Base-by-base conservation (phyloP, 2,329 filamentous ascomycete species). In the Beauveria pseudobassiana region DNA sequence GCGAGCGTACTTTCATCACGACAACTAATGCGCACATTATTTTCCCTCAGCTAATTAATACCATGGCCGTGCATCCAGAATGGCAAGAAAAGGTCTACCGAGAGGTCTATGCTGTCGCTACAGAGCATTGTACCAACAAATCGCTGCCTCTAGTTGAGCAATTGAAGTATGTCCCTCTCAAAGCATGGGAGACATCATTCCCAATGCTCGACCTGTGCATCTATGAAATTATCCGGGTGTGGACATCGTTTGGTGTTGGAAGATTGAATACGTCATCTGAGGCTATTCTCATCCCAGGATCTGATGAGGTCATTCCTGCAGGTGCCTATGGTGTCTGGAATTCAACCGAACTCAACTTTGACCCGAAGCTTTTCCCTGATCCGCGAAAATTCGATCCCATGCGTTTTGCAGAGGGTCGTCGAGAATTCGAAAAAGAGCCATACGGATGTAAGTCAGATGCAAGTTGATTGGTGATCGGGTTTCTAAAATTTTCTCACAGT, bases 271-370 rank as follows among this genome's bases (percentile, higher is more conserved):
- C 18, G 8, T 40, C 51, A 3, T 14, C 51, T 16, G 20, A 54
- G 14, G 18, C 51, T n/a, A 54, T 54, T 24, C 51, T 14, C 20
- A 54, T 54, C 30, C 51, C 51, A 22, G 51, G 51, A 9, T 20
- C 30, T 8, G 34, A 63, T 40, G 65, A 70, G 60, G 67, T 70
- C 28, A 65, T 70, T 38, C 69, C 69, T 5, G 30, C 58, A 1
- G 55, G 62, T n/a, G 64, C 61, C 54, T 68, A 63, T 58, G 67
- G 60, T 38, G 53, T 45, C 16, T 70, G 67, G 58, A 67, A 70
- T 61, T 65, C 69, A 10, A 66, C 53, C 10, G 67, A 69, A 16
- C 57, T 64, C 9, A 62, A 70, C 58, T 68, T 62, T 57, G 67
- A 64, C 54, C 54, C 64, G 34, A 61, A 67, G 43, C 54, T 70